Base-by-base conservation (phyloP, 2,329 filamentous ascomycete genomes). In the Colletotrichum sp. region DNA sequence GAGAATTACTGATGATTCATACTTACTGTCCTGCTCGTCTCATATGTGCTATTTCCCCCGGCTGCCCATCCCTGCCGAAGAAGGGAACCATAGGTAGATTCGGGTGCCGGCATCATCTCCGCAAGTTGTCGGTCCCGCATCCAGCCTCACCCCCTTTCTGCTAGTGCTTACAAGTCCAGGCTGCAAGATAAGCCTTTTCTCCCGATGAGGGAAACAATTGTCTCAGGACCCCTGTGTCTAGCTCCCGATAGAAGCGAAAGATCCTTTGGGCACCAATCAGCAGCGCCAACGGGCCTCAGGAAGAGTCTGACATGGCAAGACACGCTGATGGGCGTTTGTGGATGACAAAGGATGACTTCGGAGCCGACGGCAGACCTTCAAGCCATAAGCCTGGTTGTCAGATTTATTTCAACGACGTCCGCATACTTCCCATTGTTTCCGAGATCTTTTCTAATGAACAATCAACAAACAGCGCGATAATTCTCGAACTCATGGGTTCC, bases 1-100 rank as follows among this genome's bases (percentile, higher is more conserved):
- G 47, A 71, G 61, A 70, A 71, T 62, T 38, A 66, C 34, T 66
- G 67, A 71, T 47, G 68, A 73, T 73, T 62, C 54, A 66, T 66
- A 70, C 27, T 34, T 73, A 66, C 8, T n/a, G 13, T 9, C 33
- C n/a, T 54, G 31, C 15, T 27, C 43, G 24, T n/a, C 7, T 64
- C 24, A 11, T 12, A 4, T 38, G 57, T 36, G n/a, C 36, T 5
- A 1, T 13, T 24, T 4, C 1, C 33, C 13, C 16, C 12, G n/a
- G 8, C n/a, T 18, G 15, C 18, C 21, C 33, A 24, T 62, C 18
- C 3, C 8, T 13, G 12, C 31, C 29, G 7, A 15, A 59, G 5
- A 59, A 15, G 29, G 57, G 12, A 21, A 21, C 24, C 4, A 27
- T 6, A 33, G 2, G n/a, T 18, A 59, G 3, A 18, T 34, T 18